Conservation (phyloP, 2,329 filamentous ascomycete genomes). For the Beauveria sp. region DNA sequence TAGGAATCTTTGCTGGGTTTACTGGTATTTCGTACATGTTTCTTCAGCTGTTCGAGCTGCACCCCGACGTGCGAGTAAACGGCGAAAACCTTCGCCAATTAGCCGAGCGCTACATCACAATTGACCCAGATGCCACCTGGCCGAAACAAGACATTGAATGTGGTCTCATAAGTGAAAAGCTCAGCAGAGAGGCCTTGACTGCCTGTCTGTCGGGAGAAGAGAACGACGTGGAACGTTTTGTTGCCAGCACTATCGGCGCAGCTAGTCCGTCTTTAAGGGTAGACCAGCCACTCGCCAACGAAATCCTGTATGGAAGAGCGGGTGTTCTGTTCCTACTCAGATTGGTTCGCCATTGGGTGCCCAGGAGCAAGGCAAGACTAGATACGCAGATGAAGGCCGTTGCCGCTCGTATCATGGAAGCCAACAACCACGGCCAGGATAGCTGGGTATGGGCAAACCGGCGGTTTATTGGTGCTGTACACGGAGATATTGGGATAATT, state of each 20-base stretch:
- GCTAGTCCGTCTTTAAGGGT: background rate
- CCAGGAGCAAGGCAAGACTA: constrained; percentile 37
- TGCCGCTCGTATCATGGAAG: constrained; percentile 50
- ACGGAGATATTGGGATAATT: constrained; percentile 63
- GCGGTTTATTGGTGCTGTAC: constrained; percentile 56
- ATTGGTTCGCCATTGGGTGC: constrained; percentile 50
- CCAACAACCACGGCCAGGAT: constrained; percentile 30
- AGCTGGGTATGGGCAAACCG: constrained; percentile 58
- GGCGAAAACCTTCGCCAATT: constrained; percentile 36
- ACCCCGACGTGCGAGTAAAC: constrained; percentile 36
- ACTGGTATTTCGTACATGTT: constrained; percentile 51
- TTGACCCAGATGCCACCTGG: constrained; percentile 23
- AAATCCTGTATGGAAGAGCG: constrained; percentile 59
- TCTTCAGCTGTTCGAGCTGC: constrained; percentile 35
- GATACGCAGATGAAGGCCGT: constrained; percentile 49
- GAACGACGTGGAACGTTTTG: constrained; percentile 30
- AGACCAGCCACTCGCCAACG: constrained; percentile 42
- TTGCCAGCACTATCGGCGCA: constrained; percentile 27
- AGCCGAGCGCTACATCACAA: constrained; percentile 40
- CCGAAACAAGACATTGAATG: constrained; percentile 35
- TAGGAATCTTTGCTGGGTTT: constrained; percentile 46
- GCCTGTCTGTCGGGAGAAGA: constrained; percentile 34
- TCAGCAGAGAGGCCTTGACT: constrained; percentile 38
- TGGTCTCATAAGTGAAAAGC: constrained; percentile 41
- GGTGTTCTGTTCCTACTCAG: constrained; percentile 62